Conservation (phyloP, 1,139 yeast genomes). For the Hemisphaericaspora lyxosophila region DNA sequence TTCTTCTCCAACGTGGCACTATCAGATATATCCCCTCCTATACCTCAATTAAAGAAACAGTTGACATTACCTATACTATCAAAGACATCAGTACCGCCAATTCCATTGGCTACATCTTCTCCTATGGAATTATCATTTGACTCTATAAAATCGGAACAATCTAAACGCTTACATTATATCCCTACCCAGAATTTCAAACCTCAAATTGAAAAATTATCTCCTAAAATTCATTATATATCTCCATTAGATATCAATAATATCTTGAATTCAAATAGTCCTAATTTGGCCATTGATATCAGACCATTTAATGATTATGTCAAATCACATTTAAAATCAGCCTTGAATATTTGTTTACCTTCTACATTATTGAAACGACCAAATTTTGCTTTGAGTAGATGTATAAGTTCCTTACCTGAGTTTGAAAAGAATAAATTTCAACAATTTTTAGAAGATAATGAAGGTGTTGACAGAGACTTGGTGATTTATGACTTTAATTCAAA, state of each 20-base stretch:
- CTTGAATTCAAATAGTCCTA: constrained; percentile 9
- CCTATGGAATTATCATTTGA: constrained; percentile 9
- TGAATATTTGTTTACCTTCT: constrained; percentile 75
- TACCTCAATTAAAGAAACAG: constrained; percentile 15
- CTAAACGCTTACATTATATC: constrained; percentile 13
- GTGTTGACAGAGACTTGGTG: constrained; percentile 9
- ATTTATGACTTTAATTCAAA: constrained; percentile 33
- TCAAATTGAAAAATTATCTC: constrained; percentile 15
- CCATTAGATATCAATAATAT: constrained; percentile 5
- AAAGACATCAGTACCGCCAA: not conserved
- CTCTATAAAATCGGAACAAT: constrained; percentile 13
- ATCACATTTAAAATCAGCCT: constrained; percentile 52
- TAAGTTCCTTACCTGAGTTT: constrained; percentile 54
- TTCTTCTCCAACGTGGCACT: constrained; percentile 4
- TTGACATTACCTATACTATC: constrained; percentile 13
- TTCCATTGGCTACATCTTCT: constrained; percentile 2
- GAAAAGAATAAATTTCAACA: constrained; percentile 33
- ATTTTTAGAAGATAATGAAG: constrained; percentile 7
- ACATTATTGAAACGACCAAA: constrained; percentile 70
- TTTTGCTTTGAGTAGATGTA: constrained; percentile 55
- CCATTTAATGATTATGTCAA: constrained; percentile 64
- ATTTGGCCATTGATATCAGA: constrained; percentile 63
- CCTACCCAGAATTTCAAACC: constrained; percentile 14
- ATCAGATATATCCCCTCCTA: constrained; percentile 5
- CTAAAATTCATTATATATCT: constrained; percentile 6